These are phyloP conservation scores for Pisolithus microcarpus DNA, from an alignment of 768 basidiomycete species.

Conservation along the genomic window DNA sequence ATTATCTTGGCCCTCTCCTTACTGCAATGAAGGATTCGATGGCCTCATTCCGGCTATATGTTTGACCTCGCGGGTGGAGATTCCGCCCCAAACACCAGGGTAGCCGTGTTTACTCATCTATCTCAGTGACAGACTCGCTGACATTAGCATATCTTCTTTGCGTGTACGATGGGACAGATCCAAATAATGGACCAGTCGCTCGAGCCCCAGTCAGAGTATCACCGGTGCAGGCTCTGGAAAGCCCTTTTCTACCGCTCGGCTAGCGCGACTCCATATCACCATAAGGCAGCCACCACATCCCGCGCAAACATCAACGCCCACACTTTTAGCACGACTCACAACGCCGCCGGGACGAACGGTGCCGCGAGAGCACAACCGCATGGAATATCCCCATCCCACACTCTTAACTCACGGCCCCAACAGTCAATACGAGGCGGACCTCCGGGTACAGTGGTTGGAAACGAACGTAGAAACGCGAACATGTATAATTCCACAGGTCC, in stretches of 20 bases:
- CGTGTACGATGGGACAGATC: neutral
- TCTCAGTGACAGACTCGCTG: neutral
- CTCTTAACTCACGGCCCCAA: neutral
- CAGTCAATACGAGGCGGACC: neutral
- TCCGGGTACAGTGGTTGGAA: neutral
- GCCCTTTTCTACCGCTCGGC: neutral
- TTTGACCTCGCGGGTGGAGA: neutral
- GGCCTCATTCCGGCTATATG: conserved; percentile 1
- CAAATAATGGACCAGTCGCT: neutral
- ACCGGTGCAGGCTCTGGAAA: neutral
- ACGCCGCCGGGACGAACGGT: neutral
- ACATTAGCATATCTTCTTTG: neutral
- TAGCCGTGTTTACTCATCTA: neutral
- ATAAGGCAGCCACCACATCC: neutral
- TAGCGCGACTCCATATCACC: neutral
- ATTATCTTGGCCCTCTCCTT: neutral
- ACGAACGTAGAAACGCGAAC: neutral
- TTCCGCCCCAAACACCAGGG: conserved; percentile 1
- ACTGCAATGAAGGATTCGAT: conserved; percentile 1
- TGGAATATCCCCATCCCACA: neutral
- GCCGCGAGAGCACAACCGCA: neutral
- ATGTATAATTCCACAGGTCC: neutral
- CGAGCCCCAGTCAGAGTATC: neutral
- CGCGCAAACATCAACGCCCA: neutral
- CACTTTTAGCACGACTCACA: neutral